Base-by-base conservation (phyloP, 305 asterid genomes). In the Fraxinus ornus region DNA sequence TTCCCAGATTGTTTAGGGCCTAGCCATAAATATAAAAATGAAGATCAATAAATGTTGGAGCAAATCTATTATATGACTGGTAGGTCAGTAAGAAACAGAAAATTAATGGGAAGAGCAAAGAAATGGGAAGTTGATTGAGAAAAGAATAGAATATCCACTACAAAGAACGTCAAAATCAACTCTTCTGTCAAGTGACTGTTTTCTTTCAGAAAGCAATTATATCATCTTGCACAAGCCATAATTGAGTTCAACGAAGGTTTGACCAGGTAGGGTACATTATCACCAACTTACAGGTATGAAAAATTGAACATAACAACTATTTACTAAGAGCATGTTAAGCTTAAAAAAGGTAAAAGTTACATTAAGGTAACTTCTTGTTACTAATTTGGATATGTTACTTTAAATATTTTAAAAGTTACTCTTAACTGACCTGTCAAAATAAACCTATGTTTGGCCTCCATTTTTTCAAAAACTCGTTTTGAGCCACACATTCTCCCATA, bases 1-100 rank as follows among this genome's bases (percentile, higher is more conserved):
- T 94, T 55, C 99, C 99, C 22, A 96, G 98, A 84, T 96, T 96
- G 93, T 96, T 96, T 79, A 94, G 86, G 62, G 99, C 99, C 99
- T 96, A 89, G 64, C 75, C 39, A 84, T 36, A 52, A 81, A 78
- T 49, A 75, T 19, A 76, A 28, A 28, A 66, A 66, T 9, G 7
- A 66, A 24, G 6, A 66, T 24, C 74, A 66, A 10, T 26, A 10
- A 24, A 66, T 66, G 19, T 66, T 10, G 74, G 19, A 26, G 74
- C 37, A 66, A 26, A 66, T 3, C 37, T 26, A 28, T 10, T 66
- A 4, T 66, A 66, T 28, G 37, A 26, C 19, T 26, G 12, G 19
- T 5, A 66, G 74, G 37, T 26, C 7, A 28, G 74, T 66, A 28
- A 10, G 19, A 66, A 66, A 28, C 74, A 66, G n/a, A 66, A 24